These are phyloP conservation scores for Trichoderma atrobrunneum DNA, from an alignment of 2,329 filamentous ascomycete genomes.

Conservation along the genomic window DNA sequence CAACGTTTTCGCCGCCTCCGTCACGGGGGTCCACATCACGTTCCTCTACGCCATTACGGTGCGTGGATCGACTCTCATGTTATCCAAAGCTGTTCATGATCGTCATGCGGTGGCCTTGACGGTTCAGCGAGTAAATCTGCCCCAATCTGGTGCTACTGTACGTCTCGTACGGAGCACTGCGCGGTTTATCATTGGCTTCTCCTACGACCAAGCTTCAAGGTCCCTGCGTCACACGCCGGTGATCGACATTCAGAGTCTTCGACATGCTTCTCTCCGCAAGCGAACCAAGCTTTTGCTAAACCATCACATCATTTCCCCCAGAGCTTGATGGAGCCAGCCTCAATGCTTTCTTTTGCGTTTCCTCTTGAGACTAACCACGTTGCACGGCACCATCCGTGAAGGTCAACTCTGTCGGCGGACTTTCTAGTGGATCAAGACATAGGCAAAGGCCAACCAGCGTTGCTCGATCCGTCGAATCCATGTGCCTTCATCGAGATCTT, in stretches of 20 bases:
- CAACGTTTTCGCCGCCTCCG: constrained; percentile 18
- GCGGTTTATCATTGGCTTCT: constrained; percentile 1
- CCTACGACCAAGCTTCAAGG: constrained; percentile 1
- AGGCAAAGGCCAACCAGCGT: constrained; percentile 7
- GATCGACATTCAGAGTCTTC: constrained; percentile 1
- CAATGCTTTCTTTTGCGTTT: neutral
- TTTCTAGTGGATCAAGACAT: neutral
- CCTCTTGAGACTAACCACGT: neutral
- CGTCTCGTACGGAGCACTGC: neutral
- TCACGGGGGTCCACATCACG: constrained; percentile 29
- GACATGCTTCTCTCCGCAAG: constrained; percentile 6
- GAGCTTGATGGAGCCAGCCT: neutral
- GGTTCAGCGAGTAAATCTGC: neutral
- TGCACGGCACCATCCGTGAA: constrained; percentile 13
- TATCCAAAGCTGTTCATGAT: neutral
- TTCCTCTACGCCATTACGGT: neutral
- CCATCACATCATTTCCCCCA: neutral
- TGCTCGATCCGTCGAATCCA: neutral
- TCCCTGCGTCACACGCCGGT: constrained; percentile 6
- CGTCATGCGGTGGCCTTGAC: neutral
- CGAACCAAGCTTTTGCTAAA: constrained; percentile 13
- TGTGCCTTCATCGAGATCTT: constrained; percentile 1
- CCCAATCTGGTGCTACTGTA: neutral
- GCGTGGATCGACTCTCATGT: neutral
- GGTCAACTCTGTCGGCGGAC: neutral